Evolutionary conservation across 352 stramenopile species (phyloP).

Genomic region (Globisporangium solare): DNA sequence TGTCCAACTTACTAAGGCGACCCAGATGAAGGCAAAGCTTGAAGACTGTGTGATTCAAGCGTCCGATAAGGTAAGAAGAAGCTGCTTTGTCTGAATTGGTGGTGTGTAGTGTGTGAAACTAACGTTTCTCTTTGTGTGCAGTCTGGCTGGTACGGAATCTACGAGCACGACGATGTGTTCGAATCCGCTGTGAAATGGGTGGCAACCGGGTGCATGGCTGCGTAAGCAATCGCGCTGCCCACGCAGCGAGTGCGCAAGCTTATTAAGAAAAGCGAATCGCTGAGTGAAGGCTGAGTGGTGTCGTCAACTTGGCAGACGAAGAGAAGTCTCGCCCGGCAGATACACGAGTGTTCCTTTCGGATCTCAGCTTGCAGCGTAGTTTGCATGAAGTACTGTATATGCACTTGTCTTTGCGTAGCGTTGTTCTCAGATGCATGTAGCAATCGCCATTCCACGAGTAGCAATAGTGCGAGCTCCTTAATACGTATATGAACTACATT

Average conservation of each 20-base stretch:
- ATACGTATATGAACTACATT: no score
- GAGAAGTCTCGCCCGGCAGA: no score
- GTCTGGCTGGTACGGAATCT: constrained; percentile 24
- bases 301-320: no score
- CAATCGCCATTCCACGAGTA: no score
- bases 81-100: not conserved
- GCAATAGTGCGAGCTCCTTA: no score
- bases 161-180: constrained; percentile 20
- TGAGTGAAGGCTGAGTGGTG: no score
- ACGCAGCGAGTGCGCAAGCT: not conserved
- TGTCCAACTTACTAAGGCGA: constrained; percentile 13
- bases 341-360: no score
- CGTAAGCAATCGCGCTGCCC: constrained; percentile 7
- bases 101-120: not conserved
- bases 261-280: not conserved
- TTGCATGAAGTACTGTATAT: no score
- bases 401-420: no score
- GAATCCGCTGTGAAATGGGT: constrained; percentile 22
- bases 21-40: constrained; percentile 13
- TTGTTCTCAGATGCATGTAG: no score
- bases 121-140: constrained; percentile 7
- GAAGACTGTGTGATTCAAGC: constrained; percentile 21
- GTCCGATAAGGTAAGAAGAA: constrained; percentile 14
- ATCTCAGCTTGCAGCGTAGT: no score
- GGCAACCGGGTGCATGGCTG: constrained; percentile 14